Base-by-base conservation (phyloP, 345 rosid species). In the Lepidium africanum region DNA sequence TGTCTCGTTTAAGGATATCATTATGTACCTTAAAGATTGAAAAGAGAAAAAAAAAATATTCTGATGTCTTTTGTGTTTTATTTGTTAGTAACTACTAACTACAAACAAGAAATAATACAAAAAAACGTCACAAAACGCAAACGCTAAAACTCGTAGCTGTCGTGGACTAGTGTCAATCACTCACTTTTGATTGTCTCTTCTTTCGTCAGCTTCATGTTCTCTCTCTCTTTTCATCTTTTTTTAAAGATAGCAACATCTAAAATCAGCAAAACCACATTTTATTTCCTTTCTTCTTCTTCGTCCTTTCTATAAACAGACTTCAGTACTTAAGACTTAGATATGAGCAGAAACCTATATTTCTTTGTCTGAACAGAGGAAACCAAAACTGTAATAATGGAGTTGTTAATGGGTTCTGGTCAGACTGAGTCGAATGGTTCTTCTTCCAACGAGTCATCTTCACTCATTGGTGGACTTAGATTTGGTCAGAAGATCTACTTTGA, bases 401-500 rank as follows among this genome's bases (percentile, higher is more conserved):
- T 64, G 16, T 14, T 63, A 41, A 84, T 72, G 81, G 90, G 83
- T 80, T 81, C 84, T 3, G 71, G 47, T 40, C 65, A 49, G 54
- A 63, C 79, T 5, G 86, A 84, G 53, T 81, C 85, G 2, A 85
- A 77, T 62, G 78, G 73, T 86, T 75, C 79, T 58, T 38, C 82
- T 74, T 41, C 90, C 70, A 76, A 74, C 51, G 80, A 80, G 15
- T 78, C 83, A 30, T 67, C 77, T 67, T 53, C 69, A 68, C 77
- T 86, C 9, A 80, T 78, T 27, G 79, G 83, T 63, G 91, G 93
- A 56, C 81, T 92, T 62, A 88, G 84, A 69, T 89, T 92, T 78
- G 89, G 91, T 33, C 72, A 79, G 39, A 90, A 90, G 77, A 83
- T 88, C 71, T 92, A 92, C 77, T 92, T 92, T 33, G 91, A 88